Evolutionary conservation across 805 yeast species (phyloP), one percentile per base, ranked within the genome.

Genomic region (Metschnikowia sp.): DNA sequence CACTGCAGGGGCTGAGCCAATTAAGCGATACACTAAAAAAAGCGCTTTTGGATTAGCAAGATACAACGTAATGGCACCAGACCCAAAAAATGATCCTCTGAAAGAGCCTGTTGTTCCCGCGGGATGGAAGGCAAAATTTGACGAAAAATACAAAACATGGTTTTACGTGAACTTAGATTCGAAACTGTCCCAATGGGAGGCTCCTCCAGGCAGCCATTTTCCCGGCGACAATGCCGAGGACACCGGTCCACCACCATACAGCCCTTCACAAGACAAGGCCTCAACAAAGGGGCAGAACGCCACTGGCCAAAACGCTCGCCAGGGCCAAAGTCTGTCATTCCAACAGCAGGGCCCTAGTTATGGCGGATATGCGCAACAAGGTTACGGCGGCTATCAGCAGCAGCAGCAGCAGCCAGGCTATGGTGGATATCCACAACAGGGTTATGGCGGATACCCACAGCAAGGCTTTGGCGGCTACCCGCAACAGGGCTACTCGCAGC

Each of bases 121-220:
- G 3, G 87, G 91, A 4, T 86, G 91, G 91, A 68, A 82, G 49
- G 84, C 94, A 37, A 82, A 83, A 42, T 83, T 79, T 67, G 90
- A 85, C 60, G 83, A 82, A 10, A 73, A 82, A 48, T 86, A 86
- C 62, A 74, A 76, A 42, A 80, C 86, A 2, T 88, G 84, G 83
- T 92, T 83, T 64, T 92, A 83, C 59, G 96, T 92, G n/a, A 74
- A 89, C 57, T 68, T 86, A 53, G 59, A 74, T 12, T 79, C 88
- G 11, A 84, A 86, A 50, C 72, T 80, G 55, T 88, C 96, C 0
- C 97, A 90, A 65, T 92, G 98, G 98, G 96, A 88, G 44, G 81
- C 83, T 11, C 97, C 97, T 12, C 49, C 51, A 10, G 85, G 85
- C 1, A 79, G 88, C 0, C 62, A 55, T 1, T 77, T 78, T 61